Percentiles rank a stretch among this genome's conserved stretches.
These are phyloP conservation scores for Amanita jacksonii DNA, from an alignment of 768 basidiomycete genomes.

Conservation along the genomic window DNA sequence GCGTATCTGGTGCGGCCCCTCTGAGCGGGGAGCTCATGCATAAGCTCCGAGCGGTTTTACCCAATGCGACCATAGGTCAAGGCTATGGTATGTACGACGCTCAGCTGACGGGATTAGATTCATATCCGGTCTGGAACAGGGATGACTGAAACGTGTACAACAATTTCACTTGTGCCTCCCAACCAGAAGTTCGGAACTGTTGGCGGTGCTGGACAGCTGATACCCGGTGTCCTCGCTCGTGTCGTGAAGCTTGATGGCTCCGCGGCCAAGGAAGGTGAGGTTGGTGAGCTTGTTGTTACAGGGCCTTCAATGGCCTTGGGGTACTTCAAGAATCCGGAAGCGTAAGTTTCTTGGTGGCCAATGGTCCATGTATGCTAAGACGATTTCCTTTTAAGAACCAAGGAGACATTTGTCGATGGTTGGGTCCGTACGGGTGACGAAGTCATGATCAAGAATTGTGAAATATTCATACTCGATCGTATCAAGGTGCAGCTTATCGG, in stretches of 20 bases:
- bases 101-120: too few relatives aligned
- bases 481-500: constrained; percentile 41
- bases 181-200: constrained; percentile 34
- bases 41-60: constrained; percentile 35
- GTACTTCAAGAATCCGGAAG: constrained; percentile 48
- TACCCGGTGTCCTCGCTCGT: constrained; percentile 47
- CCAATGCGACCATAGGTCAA: constrained; percentile 55
- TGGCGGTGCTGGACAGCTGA: constrained; percentile 48
- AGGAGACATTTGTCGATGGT: constrained; percentile 52
- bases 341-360: constrained; percentile 31
- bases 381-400: constrained; percentile 31
- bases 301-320: constrained; percentile 52
- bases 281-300: constrained; percentile 51
- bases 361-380: background rate
- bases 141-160: constrained; percentile 54
- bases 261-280: constrained; percentile 45
- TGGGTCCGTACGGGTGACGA: constrained; percentile 70
- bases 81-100: constrained; percentile 52
- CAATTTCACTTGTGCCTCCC: constrained; percentile 36
- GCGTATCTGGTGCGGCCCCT: constrained; percentile 56
- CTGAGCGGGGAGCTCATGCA: constrained; percentile 46
- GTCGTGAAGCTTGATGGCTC: constrained; percentile 51
- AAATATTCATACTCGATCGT: constrained; percentile 65
- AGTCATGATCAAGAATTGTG: constrained; percentile 53
- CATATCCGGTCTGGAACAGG: too few relatives aligned